Evolutionary conservation across 305 asterid species (phyloP).

Genomic region (Nicotiana rustica): DNA sequence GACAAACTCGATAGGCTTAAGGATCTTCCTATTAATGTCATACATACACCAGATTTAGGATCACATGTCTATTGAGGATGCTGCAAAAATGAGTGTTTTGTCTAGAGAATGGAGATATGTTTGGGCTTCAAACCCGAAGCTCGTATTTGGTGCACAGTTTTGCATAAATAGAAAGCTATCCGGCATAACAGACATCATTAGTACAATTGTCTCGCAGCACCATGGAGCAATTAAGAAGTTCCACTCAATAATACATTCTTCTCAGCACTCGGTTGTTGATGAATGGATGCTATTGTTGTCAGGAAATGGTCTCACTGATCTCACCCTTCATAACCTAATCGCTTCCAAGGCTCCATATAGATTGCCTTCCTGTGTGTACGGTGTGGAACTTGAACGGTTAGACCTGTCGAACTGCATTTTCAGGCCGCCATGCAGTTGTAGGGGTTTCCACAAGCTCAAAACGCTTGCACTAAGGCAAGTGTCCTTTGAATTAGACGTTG

Average conservation of each 20-base stretch:
- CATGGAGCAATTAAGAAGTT: neutral
- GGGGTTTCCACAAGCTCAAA: neutral
- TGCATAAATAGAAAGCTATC: neutral
- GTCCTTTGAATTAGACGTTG: neutral
- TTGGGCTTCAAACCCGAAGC: slow-evolving; percentile 36
- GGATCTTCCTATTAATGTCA: too few species aligned
- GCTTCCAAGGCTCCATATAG: neutral
- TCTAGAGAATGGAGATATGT: slow-evolving; percentile 40
- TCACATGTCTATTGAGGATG: slow-evolving; percentile 39
- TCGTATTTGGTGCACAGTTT: neutral
- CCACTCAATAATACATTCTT: neutral
- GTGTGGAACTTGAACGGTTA: neutral
- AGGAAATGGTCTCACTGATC: neutral
- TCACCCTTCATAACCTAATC: neutral
- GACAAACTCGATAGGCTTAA: too few species aligned
- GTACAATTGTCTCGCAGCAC: neutral
- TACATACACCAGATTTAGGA: neutral
- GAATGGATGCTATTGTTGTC: neutral
- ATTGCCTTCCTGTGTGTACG: neutral
- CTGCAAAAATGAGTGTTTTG: neutral
- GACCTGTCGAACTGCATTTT: neutral
- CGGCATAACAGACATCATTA: neutral
- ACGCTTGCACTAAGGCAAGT: neutral
- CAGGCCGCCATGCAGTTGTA: too few species aligned
- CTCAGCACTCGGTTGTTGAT: neutral